Base-by-base conservation (phyloP, 1,139 yeast species). In the Geotrichum aggregatum region DNA sequence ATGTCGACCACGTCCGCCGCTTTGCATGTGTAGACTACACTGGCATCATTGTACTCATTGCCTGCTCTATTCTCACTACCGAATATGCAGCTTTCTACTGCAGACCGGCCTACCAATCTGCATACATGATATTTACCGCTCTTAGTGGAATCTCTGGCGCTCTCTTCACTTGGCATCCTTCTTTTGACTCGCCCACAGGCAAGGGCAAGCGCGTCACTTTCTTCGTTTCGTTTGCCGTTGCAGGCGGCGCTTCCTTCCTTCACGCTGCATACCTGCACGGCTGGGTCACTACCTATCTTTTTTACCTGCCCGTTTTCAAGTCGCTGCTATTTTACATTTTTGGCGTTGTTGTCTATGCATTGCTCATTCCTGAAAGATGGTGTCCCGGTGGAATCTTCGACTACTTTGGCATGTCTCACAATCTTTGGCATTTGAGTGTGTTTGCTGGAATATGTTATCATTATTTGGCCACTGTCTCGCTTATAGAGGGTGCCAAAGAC, bases 1-100 rank as follows among this genome's bases (percentile, higher is more conserved):
- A 78, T 53, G 70, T 84, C 47, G 71, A 76, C 24, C 70, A 82
- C 54, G 77, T 96, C 65, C 76, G 83, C 57, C 78, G 80, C 54
- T 87, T 87, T 69, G 96, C 97, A 0, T 92, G 98, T 69, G 83
- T 91, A 45, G 98, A 92, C 71, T 92, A 92, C 67, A 85, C 96
- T 7, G 98, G 98, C 1, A 92, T 92, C 60, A 88, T 97, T 0
- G 78, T 89, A 11, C 73, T 92, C 57, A 89, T 92, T 60, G 85
- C 96, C 0, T 91, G 95, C n/a, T 87, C 96, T 1, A 85, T 92
- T 49, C 74, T 92, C 42, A 80, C 95, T 3, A 84, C 92, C 0
- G 96, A 91, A 67, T 89, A 87, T 66, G 79, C 88, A 36, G 78
- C 92, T 1, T 76, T 92, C 54, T 83, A 80, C 65, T 75, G 84